These are phyloP conservation scores for Tetrapisispora iriomotensis DNA, from an alignment of 805 yeast genomes.

Conservation along the genomic window DNA sequence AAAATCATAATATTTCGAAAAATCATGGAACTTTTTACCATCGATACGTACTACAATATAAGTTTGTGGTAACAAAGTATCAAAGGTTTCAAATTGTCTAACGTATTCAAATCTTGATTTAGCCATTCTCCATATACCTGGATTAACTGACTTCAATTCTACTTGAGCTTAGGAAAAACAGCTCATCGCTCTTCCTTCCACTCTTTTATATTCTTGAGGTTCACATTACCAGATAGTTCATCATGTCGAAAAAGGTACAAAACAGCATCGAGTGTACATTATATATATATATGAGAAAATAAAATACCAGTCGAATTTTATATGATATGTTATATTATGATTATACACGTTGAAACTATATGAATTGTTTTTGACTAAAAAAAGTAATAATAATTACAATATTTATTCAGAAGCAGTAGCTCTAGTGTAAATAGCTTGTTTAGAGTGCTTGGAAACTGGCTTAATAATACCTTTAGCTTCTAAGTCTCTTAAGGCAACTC, in stretches of 20 bases:
- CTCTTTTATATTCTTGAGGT: no score
- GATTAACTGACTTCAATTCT: not conserved
- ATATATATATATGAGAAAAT: not conserved
- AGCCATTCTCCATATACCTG: constrained; percentile 44
- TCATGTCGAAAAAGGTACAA: no score
- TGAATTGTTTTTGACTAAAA: constrained; percentile 1
- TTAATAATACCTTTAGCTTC: constrained; percentile 91
- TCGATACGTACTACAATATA: constrained; percentile 80
- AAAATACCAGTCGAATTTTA: not conserved
- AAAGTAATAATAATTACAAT: not conserved
- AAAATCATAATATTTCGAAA: constrained; percentile 64
- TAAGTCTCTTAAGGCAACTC: constrained; percentile 94
- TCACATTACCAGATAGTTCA: not conserved
- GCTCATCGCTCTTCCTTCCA: no score
- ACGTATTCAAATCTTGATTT: constrained; percentile 86
- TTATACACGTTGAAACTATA: constrained; percentile 4
- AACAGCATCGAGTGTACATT: no score
- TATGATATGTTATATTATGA: constrained; percentile 3
- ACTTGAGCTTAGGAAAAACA: not conserved
- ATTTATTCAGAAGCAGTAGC: constrained; percentile 58
- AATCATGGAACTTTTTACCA: constrained; percentile 88
- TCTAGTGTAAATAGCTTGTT: constrained; percentile 90
- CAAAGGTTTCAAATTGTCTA: constrained; percentile 65
- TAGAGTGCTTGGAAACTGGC: constrained; percentile 89
- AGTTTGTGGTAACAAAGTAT: constrained; percentile 64